Evolutionary conservation across 176 grass and related monocot species (phyloP), one percentile per base, ranked within the genome.

Genomic region (Puccinellia tenuiflora): DNA sequence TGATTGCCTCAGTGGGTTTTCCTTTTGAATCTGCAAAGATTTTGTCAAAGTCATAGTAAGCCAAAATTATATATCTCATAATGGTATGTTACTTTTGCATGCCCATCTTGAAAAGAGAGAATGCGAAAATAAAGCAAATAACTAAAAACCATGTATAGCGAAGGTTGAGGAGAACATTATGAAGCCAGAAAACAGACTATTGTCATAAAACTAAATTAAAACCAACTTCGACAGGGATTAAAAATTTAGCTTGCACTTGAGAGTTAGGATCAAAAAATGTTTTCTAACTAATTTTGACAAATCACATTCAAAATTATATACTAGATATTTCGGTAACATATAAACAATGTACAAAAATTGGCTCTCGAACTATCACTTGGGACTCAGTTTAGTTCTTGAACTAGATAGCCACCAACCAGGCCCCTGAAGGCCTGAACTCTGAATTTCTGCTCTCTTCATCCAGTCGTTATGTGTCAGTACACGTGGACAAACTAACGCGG

Each of bases 1-100:
- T 83, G 22, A 98, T 98, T 51, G 96, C 92, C 80, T 98, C 96
- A 21, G 96, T 95, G 26, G 91, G 96, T 80, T 93, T 98, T 81
- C 96, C 96, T 93, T 79, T 98, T 1, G 85, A 79, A 84, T 95
- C 91, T 98, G 83, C 75, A 74, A 22, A 84, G 66, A 67, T 81
- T 66, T 33, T 73, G 53, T 22, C 5, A 45, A 79, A 67, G n/a
- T 14, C 20, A 56, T 18, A 59, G 14, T 48, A 40, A 79, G 66
- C n/a, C 28, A 83, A 75, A 74, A 65, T 43, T 65, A 25, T n/a
- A 63, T 76, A 84, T 76, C 33, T 66, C 56, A 47, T n/a, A 73
- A 73, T 65, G 64, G 42, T 65, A 48, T 56, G 40, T 34, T 78
- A 17, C 26, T 24, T 52, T 35, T 7, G 14, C 17, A 25, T 22